Percentiles rank a stretch among this genome's conserved stretches.
phyloP scores from a whole-genome alignment of 805 yeast species.

The Pichia rugopelliculosa region DNA sequence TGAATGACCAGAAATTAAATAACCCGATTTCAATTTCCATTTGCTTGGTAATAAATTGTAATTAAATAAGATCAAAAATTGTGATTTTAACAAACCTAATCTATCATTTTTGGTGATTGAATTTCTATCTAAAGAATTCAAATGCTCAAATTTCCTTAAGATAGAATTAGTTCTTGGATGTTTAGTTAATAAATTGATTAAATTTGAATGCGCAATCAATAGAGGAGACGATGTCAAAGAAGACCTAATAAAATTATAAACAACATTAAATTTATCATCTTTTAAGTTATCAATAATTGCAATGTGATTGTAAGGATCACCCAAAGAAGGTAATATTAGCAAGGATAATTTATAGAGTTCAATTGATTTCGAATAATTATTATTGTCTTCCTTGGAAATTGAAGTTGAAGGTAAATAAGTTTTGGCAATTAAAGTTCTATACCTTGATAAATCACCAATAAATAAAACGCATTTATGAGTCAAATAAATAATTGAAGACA shows the following conservation, averaged over 20 bases:
- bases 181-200: constrained; percentile 32
- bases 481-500: constrained; percentile 31
- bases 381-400: constrained; percentile 30
- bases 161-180: constrained; percentile 27
- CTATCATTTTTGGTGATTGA: constrained; percentile 29
- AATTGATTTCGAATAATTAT: constrained; percentile 38
- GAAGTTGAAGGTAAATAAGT: constrained; percentile 30
- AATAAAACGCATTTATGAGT: constrained; percentile 44
- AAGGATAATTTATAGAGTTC: constrained; percentile 46
- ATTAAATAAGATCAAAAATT: constrained; percentile 25
- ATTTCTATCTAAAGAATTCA: constrained; percentile 19
- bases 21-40: constrained; percentile 29
- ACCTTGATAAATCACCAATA: constrained; percentile 54
- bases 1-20: constrained; percentile 26
- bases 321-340: constrained; percentile 55
- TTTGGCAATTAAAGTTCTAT: constrained; percentile 42
- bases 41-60: constrained; percentile 36
- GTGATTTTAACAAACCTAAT: constrained; percentile 25
- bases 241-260: constrained; percentile 50
- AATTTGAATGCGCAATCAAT: constrained; percentile 40
- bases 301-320: constrained; percentile 57
- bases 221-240: constrained; percentile 45
- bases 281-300: constrained; percentile 48
- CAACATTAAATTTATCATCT: constrained; percentile 40
- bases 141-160: constrained; percentile 22